Percentiles rank a stretch among this genome's conserved stretches.
These are phyloP conservation scores for Candida nitratophila DNA, from an alignment of 805 yeast species.

Conservation along the genomic window DNA sequence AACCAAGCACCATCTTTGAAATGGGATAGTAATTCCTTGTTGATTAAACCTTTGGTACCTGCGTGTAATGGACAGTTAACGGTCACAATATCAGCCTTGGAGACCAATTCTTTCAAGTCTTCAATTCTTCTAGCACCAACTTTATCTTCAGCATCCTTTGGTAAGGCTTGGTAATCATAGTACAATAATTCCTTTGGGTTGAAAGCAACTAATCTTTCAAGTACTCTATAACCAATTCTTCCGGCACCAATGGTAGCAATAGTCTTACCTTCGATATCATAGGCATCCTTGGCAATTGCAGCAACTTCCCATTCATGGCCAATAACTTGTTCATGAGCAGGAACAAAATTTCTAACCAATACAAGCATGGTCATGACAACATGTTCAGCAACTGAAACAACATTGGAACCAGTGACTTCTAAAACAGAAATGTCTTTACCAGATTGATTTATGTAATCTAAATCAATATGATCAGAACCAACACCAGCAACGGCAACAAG, in stretches of 20 bases:
- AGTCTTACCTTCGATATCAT: slow-evolving; percentile 69
- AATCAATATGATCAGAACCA: slow-evolving; percentile 76
- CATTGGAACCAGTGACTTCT: slow-evolving; percentile 81
- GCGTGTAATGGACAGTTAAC: slow-evolving; percentile 75
- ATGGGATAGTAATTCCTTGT: slow-evolving; percentile 57
- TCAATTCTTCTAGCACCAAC: slow-evolving; percentile 57
- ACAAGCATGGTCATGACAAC: slow-evolving; percentile 66
- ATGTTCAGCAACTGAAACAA: slow-evolving; percentile 76
- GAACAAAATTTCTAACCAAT: slow-evolving; percentile 70
- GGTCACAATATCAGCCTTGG: slow-evolving; percentile 65
- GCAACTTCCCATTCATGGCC: slow-evolving; percentile 72
- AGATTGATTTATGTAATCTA: slow-evolving; percentile 53
- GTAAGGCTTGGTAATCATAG: slow-evolving; percentile 67
- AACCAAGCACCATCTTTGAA: slow-evolving; percentile 70
- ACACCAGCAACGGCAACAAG: slow-evolving; percentile 75
- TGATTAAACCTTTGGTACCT: slow-evolving; percentile 57
- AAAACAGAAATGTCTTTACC: slow-evolving; percentile 57
- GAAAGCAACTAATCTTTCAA: slow-evolving; percentile 66
- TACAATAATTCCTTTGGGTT: slow-evolving; percentile 68
- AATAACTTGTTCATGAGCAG: slow-evolving; percentile 65
- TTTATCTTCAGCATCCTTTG: slow-evolving; percentile 48
- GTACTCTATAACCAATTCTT: slow-evolving; percentile 70
- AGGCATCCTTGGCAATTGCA: slow-evolving; percentile 63
- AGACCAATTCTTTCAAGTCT: slow-evolving; percentile 55
- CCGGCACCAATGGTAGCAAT: slow-evolving; percentile 81